Evolutionary conservation across 2,329 filamentous ascomycete species (phyloP).

Genomic region (Calonectria naviculata): DNA sequence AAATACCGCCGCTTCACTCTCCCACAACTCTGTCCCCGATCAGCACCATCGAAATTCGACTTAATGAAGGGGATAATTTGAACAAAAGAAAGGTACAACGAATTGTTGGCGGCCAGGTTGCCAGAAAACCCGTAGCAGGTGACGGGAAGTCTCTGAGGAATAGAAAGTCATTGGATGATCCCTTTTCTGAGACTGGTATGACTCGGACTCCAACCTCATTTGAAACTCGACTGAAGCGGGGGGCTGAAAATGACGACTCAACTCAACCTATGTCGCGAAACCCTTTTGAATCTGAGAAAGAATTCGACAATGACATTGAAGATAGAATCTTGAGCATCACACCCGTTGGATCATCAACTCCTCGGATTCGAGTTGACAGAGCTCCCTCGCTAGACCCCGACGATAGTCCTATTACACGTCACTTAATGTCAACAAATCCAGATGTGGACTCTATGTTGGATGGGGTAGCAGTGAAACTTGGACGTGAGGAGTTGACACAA

Average conservation of each 20-base stretch:
- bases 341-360: constrained; percentile 53
- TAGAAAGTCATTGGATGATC: constrained; percentile 42
- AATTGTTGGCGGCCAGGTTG: constrained; percentile 43
- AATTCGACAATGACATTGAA: constrained; percentile 51
- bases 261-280: constrained; percentile 19
- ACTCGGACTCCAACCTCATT: constrained; percentile 37
- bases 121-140: constrained; percentile 42
- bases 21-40: constrained; percentile 34
- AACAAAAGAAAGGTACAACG: constrained; percentile 48
- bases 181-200: constrained; percentile 39
- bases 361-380: constrained; percentile 41
- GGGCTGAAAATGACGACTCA: not conserved
- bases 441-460: constrained; percentile 4
- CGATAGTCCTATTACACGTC: constrained; percentile 21
- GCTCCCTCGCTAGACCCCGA: constrained; percentile 28
- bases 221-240: constrained; percentile 33
- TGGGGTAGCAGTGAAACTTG: not conserved
- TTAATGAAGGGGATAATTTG: constrained; percentile 49
- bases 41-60: constrained; percentile 45
- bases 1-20: constrained; percentile 6
- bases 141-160: constrained; percentile 43
- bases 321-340: constrained; percentile 50
- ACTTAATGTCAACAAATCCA: constrained; percentile 7
- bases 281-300: constrained; percentile 51
- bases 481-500: not conserved